phyloP scores from a whole-genome alignment of 371 early-diverging fungal genomes.

The Mortierella sp. region DNA sequence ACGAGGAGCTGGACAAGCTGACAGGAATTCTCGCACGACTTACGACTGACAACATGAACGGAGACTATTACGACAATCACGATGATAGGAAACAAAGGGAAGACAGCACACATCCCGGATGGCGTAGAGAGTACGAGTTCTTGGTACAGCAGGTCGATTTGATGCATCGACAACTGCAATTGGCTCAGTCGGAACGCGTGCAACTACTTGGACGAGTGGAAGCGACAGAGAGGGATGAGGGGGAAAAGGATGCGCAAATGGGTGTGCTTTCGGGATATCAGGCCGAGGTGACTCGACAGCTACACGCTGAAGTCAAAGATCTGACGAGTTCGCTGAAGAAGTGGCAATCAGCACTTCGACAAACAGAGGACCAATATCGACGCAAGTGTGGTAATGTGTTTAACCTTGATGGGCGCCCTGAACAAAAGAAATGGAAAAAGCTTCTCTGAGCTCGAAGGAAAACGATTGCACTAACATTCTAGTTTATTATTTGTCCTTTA shows the following conservation, averaged over 20 bases:
- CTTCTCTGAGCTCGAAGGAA: no score
- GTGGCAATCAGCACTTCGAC: conserved; percentile 23
- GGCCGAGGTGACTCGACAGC: conserved; percentile 16
- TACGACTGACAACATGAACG: conserved; percentile 6
- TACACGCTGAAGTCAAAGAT: conserved; percentile 22
- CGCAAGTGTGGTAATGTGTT: conserved; percentile 20
- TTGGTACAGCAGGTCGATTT: conserved; percentile 29
- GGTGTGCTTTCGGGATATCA: no score
- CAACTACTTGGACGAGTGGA: no score
- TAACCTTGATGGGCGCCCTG: no score
- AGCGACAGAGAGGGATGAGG: no score
- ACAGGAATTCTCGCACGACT: conserved; percentile 18
- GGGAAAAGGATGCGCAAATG: no score
- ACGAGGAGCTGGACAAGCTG: conserved; percentile 39
- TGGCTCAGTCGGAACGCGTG: conserved; percentile 10
- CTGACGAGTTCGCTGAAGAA: conserved; percentile 16
- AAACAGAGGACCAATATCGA: conserved; percentile 22
- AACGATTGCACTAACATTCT: no score
- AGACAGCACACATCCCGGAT: not conserved
- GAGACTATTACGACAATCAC: not conserved
- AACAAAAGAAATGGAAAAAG: no score
- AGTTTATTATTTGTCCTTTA: not conserved
- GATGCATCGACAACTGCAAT: conserved; percentile 35
- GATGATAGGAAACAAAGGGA: not conserved
- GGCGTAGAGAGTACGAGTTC: conserved; percentile 34